Evolutionary conservation across 306 rosid genomes (phyloP).

Genomic region (Sindora glabra): DNA sequence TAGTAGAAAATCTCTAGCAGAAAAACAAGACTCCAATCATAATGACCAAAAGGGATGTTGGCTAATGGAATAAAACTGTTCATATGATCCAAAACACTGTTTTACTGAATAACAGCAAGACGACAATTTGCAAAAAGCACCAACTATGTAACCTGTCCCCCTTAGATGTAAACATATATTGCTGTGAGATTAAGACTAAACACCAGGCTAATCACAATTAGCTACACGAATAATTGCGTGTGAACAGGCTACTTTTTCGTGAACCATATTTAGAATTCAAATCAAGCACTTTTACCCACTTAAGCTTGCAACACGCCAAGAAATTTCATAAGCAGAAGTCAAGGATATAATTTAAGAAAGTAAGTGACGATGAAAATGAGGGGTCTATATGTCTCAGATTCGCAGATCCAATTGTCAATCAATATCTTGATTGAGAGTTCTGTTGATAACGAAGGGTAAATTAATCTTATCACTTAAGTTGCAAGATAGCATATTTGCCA

Average conservation of each 20-base stretch:
- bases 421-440: too few species aligned
- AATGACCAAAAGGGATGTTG: too few species aligned
- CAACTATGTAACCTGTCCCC: slow-evolving; percentile 3
- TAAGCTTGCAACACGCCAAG: neutral
- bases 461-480: too few species aligned
- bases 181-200: slow-evolving; percentile 16
- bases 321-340: neutral
- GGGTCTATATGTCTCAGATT: slow-evolving; percentile 45
- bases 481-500: too few species aligned
- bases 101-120: slow-evolving; percentile 30
- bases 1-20: slow-evolving; percentile 3
- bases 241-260: slow-evolving; percentile 16
- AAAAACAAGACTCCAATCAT: slow-evolving; percentile 10
- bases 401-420: slow-evolving; percentile 41
- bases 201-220: neutral
- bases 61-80: too few species aligned
- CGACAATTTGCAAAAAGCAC: slow-evolving; percentile 34
- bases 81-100: slow-evolving; percentile 23
- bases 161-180: neutral
- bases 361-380: slow-evolving; percentile 18
- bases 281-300: neutral
- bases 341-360: neutral
- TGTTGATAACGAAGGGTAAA: too few species aligned
- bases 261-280: slow-evolving; percentile 14
- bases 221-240: slow-evolving; percentile 8